phyloP scores from a whole-genome alignment of 1,284 basidiomycete species.

The Naganishia sp. region DNA sequence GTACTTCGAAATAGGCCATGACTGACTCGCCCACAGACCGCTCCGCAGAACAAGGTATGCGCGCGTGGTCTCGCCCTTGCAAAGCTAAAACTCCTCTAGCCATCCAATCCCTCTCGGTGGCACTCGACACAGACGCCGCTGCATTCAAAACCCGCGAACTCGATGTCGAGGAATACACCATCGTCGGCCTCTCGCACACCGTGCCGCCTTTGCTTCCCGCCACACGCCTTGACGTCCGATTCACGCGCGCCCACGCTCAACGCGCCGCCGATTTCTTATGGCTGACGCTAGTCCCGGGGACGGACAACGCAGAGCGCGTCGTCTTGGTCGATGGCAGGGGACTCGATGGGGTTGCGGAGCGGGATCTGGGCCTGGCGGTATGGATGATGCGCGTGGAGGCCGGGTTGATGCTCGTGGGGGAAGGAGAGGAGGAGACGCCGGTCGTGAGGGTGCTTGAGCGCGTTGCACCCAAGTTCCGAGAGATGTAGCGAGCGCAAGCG shows the following conservation, averaged over 20 bases:
- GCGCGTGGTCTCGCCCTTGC: background rate
- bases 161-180: background rate
- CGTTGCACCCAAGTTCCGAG: slow-evolving; percentile 5
- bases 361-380: background rate
- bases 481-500: background rate
- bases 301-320: slow-evolving; percentile 12
- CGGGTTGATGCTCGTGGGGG: slow-evolving; percentile 1
- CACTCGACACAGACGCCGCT: background rate
- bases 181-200: background rate
- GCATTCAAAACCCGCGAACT: background rate
- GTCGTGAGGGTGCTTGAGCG: slow-evolving; percentile 2
- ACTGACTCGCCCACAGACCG: background rate
- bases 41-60: background rate
- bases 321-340: slow-evolving; percentile 15
- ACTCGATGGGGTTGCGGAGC: background rate
- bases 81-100: background rate
- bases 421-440: slow-evolving; percentile 9
- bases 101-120: background rate
- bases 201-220: background rate
- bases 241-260: background rate
- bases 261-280: slow-evolving; percentile 1
- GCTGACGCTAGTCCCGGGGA: slow-evolving; percentile 9
- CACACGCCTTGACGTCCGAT: slow-evolving; percentile 5
- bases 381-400: background rate
- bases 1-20: background rate